phyloP scores from a whole-genome alignment of 2,329 filamentous ascomycete species.

The Ophioceras dolichostomum region DNA sequence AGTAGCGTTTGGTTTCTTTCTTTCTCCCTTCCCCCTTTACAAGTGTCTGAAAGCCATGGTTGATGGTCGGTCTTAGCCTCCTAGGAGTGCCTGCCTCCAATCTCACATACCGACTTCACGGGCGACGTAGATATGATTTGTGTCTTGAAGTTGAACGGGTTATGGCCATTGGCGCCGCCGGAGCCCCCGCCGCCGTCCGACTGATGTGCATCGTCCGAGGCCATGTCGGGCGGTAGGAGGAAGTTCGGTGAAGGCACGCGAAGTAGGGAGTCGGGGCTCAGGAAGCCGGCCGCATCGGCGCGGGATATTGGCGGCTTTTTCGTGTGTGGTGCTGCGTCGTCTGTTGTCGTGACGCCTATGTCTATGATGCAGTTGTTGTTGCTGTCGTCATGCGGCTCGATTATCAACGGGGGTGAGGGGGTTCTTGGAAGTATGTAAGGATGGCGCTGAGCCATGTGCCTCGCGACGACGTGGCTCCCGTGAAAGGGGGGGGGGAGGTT shows the following conservation, averaged over 20 bases:
- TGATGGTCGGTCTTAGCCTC: no score
- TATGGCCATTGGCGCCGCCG: constrained; percentile 22
- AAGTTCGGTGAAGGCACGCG: constrained; percentile 12
- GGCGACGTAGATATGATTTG: constrained; percentile 63
- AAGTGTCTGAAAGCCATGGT: no score
- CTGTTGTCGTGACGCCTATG: no score
- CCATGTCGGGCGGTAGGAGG: constrained; percentile 19
- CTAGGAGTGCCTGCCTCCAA: no score
- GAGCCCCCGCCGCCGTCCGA: not conserved
- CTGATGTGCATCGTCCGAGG: constrained; percentile 16
- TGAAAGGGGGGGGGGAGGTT: no score
- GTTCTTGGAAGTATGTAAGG: constrained; percentile 29
- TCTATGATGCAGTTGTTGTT: no score
- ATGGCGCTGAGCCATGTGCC: not conserved
- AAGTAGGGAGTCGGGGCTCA: constrained; percentile 11
- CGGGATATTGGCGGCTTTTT: not conserved
- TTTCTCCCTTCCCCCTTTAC: not conserved
- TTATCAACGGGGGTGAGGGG: constrained; percentile 46
- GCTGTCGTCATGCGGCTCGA: constrained; percentile 28
- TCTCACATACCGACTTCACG: constrained; percentile 62
- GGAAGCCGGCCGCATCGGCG: constrained; percentile 10
- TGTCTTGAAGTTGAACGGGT: constrained; percentile 92
- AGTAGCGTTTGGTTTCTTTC: not conserved
- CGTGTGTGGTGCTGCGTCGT: not conserved
- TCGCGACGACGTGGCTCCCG: no score